Evolutionary conservation across 306 rosid species (phyloP), one percentile per base, ranked within the genome.

Genomic region (Vigna trinervia): DNA sequence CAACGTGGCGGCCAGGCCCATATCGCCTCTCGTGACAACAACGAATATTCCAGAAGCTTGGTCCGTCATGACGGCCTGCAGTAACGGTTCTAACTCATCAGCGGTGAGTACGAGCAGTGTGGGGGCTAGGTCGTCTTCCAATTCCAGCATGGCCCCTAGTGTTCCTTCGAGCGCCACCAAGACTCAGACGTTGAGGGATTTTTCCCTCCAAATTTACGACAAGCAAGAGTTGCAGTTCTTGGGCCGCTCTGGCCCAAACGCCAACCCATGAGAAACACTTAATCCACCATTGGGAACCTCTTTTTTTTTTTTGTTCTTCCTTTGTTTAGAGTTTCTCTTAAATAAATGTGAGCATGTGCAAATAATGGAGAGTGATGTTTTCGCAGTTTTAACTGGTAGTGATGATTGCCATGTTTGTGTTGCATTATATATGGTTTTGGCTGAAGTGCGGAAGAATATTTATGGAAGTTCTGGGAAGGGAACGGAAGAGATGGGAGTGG

Each of bases 181-280:
- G 58, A 11, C 58, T 36, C 91, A 83, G 71, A 81, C 65, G 81
- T 73, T 85, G 3, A 82, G 91, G 32, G 92, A 92, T 60, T 90
- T 92, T 73, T 90, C 97, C 1, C 39, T 92, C 69, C 88, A 89
- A 80, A 85, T 90, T 69, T 85, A 80, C 81, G 92, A 93, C 15
- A 86, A 84, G 54, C 82, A 83, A 75, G 96, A 93, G 89, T 92
- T 90, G 36, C 97, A 88, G 69, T 83, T 93, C 80, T 84, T 90
- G 88, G 82, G 78, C 14, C 52, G 60, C 28, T 39, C 73, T 10
- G 65, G 56, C 4, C 53, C 67, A 10, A 51, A 11, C 4, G 28
- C 54, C 23, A 39, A 75, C 34, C 63, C n/a, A 67, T 74, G 77
- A 81, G 47, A 47, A 38, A 59, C 2, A 53, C 1, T 5, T 38